Base-by-base conservation (phyloP, 768 basidiomycete species). In the Leccinellum luteum region DNA sequence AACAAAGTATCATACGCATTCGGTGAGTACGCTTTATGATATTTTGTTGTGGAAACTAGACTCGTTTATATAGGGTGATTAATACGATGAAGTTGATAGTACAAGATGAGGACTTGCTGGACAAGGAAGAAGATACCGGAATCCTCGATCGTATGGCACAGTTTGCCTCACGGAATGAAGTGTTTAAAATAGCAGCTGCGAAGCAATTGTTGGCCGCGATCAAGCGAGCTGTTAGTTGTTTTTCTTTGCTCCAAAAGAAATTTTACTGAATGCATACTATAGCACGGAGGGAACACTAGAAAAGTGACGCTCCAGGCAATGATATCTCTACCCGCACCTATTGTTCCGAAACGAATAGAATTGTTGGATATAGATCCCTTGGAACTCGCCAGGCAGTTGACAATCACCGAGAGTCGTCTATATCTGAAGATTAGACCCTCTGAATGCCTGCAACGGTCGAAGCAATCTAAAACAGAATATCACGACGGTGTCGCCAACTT, bases 371-470 rank as follows among this genome's bases (percentile, higher is more conserved):
- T 89, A 48, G 81, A 86, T 60, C 78, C 86, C 0, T 66, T 85
- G 48, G 87, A 89, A 65, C 67, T 89, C 3, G 87, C 87, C 0
- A 76, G 87, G 14, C 87, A 89, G 68, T 68, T 89, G 61, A 88
- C 87, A 0, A 79, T 87, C 60, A 77, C 83, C 63, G 87, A 89
- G 67, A 81, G 79, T 53, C 72, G 76, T 14, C 69, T 85, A 44
- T 89, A 83, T 72, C 76, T 78, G 67, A 79, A 79, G 66, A 86
- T 89, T 61, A 75, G 76, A 52, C 78, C 83, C 1, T 78, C 78
- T 34, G 87, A 89, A 63, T 89, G 85, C 65, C 66, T 89, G 25
- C 76, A 79, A 72, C 83, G 73, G 67, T 85, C 80, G 6, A 79
- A 77, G 51, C 76, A 83, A 57, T 75, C 77, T 19, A 75, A 61